Evolutionary conservation across 768 basidiomycete genomes (phyloP).

Genomic region (Piloderma croceum): DNA sequence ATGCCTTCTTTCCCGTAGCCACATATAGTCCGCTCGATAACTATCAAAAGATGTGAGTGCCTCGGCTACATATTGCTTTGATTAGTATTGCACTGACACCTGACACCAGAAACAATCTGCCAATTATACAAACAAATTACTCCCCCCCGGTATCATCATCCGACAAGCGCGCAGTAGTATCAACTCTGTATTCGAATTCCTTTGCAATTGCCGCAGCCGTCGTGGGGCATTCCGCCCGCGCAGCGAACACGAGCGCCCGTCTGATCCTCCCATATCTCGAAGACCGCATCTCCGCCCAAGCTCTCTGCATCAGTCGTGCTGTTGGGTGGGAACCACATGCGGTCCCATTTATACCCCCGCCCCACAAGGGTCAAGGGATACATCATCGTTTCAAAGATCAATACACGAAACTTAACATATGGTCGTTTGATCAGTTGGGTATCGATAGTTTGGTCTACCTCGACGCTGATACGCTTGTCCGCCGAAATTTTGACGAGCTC

Average conservation of each 20-base stretch:
- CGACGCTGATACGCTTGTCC: conserved; percentile 40
- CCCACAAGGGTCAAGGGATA: conserved; percentile 31
- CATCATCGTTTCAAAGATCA: conserved; percentile 34
- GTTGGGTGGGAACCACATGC: conserved; percentile 35
- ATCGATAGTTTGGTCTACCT: conserved; percentile 33
- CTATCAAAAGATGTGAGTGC: too few relatives aligned
- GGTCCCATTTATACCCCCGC: conserved; percentile 34
- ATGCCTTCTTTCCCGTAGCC: too few relatives aligned
- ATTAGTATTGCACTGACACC: too few relatives aligned
- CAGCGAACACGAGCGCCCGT: conserved; percentile 20
- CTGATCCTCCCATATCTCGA: conserved; percentile 25
- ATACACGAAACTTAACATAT: conserved; percentile 40
- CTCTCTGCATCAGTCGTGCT: conserved; percentile 34
- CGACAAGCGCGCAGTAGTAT: conserved; percentile 19
- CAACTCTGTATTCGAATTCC: conserved; percentile 25
- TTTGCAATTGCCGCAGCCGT: conserved; percentile 26
- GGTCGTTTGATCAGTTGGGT: conserved; percentile 30
- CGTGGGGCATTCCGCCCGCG: conserved; percentile 20
- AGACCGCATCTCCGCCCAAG: conserved; percentile 31
- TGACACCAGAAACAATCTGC: too few relatives aligned
- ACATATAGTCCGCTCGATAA: too few relatives aligned
- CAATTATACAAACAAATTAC: too few relatives aligned
- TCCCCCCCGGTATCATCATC: too few relatives aligned
- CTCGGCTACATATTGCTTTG: too few relatives aligned
- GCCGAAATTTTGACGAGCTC: conserved; percentile 39